phyloP scores from a whole-genome alignment of 2,329 filamentous ascomycete species.

The Aspergillus aculeatinus region DNA sequence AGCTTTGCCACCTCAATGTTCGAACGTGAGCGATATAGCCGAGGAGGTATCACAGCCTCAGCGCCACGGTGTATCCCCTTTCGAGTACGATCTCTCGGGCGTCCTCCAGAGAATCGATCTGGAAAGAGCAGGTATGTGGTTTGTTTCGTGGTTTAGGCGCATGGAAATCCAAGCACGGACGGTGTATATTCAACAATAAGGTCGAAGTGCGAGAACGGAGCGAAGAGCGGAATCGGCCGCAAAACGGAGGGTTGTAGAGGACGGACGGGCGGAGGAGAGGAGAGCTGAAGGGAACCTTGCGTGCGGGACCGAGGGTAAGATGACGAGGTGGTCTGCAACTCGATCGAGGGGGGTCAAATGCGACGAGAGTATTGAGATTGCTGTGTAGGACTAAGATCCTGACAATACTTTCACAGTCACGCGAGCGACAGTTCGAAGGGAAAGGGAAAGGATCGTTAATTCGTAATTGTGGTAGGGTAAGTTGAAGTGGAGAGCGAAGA shows the following conservation, averaged over 20 bases:
- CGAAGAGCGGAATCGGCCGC: slow-evolving; percentile 7
- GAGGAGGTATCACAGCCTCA: background rate
- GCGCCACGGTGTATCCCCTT: background rate
- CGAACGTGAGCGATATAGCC: background rate
- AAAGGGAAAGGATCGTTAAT: background rate
- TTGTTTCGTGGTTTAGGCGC: slow-evolving; percentile 15
- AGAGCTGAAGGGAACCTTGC: background rate
- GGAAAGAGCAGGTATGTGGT: slow-evolving; percentile 11
- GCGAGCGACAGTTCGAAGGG: background rate
- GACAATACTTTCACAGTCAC: background rate
- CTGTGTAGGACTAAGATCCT: background rate
- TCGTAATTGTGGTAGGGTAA: background rate
- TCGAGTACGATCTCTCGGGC: background rate
- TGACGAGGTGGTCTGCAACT: no score
- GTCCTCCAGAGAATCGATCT: slow-evolving; percentile 7
- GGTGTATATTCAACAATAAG: background rate
- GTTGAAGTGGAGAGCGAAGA: background rate
- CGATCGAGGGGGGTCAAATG: background rate
- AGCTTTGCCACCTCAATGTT: background rate
- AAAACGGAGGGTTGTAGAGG: background rate
- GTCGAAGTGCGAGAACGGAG: slow-evolving; percentile 2
- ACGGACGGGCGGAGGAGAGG: background rate
- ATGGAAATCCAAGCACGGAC: slow-evolving; percentile 16
- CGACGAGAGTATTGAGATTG: background rate
- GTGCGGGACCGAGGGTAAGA: background rate